Conservation (phyloP, 1,284 basidiomycete genomes). For the Cryptococcus maquisensis region DNA sequence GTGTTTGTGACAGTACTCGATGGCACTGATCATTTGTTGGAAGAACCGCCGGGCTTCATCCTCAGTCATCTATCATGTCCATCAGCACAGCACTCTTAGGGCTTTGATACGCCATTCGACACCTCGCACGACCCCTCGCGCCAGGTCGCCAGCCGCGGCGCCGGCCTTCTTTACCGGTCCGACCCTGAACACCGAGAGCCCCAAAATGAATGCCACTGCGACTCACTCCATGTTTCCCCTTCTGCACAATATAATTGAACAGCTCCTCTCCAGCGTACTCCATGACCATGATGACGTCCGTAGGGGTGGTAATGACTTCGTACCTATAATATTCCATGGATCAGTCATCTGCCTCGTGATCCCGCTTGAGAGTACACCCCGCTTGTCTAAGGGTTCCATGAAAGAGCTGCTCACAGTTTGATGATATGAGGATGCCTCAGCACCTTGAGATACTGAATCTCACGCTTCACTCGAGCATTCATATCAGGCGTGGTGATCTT, state of each 20-base stretch:
- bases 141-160: not conserved
- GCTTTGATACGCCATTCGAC: no score
- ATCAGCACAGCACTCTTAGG: not conserved
- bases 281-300: constrained; percentile 93
- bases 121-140: no score
- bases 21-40: constrained; percentile 92
- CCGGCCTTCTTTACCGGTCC: not conserved
- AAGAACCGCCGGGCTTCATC: constrained; percentile 82
- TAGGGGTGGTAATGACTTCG: constrained; percentile 88
- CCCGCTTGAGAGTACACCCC: not conserved
- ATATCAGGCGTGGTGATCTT: constrained; percentile 89
- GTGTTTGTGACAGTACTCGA: constrained; percentile 89
- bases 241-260: constrained; percentile 89
- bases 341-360: not conserved
- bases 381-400: not conserved
- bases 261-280: constrained; percentile 89
- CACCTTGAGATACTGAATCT: constrained; percentile 91
- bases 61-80: constrained; percentile 65
- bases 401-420: constrained; percentile 66
- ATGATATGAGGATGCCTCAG: constrained; percentile 91
- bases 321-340: constrained; percentile 57
- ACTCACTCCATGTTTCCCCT: constrained; percentile 57
- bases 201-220: not conserved
- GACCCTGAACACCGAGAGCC: not conserved
- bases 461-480: constrained; percentile 84